A percentile compares a stretch with the other conserved stretches of the same genome.
Conservation (phyloP, 768 basidiomycete species). For the Jaapia argillacea region DNA sequence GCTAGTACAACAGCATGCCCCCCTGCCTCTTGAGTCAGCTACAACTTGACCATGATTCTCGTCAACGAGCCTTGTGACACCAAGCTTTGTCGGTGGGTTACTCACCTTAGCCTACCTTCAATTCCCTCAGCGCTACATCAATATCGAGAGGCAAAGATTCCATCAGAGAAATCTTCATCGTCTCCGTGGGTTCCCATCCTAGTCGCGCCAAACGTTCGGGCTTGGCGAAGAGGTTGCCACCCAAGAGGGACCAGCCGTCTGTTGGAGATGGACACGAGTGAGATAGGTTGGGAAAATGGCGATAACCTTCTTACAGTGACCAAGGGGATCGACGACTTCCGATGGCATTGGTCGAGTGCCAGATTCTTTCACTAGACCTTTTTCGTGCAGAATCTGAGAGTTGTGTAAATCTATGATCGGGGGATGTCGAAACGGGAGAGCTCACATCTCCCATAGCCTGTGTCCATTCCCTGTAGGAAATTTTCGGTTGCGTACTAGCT, state of each 20-base stretch:
- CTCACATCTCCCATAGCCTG: too few species aligned
- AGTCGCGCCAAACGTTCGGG: slow-evolving; percentile 24
- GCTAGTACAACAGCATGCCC: too few species aligned
- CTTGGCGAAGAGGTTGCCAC: slow-evolving; percentile 26
- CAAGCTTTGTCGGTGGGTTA: too few species aligned
- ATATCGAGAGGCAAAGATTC: slow-evolving; percentile 15
- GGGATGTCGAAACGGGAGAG: slow-evolving; percentile 10
- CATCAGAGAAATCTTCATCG: slow-evolving; percentile 16
- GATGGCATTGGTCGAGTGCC: slow-evolving; percentile 23
- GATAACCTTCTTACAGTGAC: slow-evolving; percentile 27
- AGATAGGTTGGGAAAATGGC: not conserved
- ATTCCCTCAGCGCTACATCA: slow-evolving; percentile 6
- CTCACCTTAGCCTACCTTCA: too few species aligned
- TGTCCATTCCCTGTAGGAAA: too few species aligned
- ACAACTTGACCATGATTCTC: too few species aligned
- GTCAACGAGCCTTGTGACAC: too few species aligned
- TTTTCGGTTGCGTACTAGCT: too few species aligned
- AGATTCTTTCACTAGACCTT: slow-evolving; percentile 22
- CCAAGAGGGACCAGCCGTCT: slow-evolving; percentile 33
- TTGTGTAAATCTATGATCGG: slow-evolving; percentile 2
- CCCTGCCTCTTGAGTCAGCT: too few species aligned
- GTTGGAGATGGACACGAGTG: too few species aligned
- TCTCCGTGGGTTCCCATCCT: slow-evolving; percentile 28
- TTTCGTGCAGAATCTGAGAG: slow-evolving; percentile 20
- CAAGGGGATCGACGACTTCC: slow-evolving; percentile 25